Evolutionary conservation across 352 stramenopile species (phyloP), one percentile per base, ranked within the genome.

Genomic region (Globisporangium acanthophoron): DNA sequence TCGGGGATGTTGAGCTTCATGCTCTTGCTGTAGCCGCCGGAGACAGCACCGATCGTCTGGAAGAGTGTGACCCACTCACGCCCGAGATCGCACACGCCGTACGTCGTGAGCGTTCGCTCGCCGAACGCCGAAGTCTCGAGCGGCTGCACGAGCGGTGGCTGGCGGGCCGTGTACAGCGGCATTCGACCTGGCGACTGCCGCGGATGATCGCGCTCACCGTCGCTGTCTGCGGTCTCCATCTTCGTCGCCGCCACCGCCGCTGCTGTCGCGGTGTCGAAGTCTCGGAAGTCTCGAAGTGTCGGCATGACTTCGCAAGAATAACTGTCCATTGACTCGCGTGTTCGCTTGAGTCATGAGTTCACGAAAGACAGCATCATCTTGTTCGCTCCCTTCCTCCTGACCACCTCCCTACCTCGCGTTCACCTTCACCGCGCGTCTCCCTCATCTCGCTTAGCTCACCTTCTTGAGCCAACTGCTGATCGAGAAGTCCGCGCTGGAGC

Each of bases 31-130:
- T 71, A 65, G 18, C 61, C 54, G 11, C 55, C 56, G n/a, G 35
- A 71, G 12, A 47, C 51, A 9, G 54, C 62, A n/a, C 64, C 61
- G n/a, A 88, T 73, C 9, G 60, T 69, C 50, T 81, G 73, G 50
- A 86, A 86, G 3, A 88, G 46, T 12, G 69, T 66, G 3, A 88
- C 67, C 78, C 78, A 88, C 61, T 88, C 78, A 44, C 77, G 66
- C 0, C 71, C 78, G 9, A 88, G 64, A 50, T 88, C 76, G 11
- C 61, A 52, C 8, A 76, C 52, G 8, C 67, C 68, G 15, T 68
- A 73, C 21, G 60, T 60, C 5, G 31, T 40, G 29, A 54, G 59
- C 0, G 66, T 78, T 41, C 52, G 67, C 33, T 76, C 66, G 0
- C 64, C 61, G 37, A 88, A 85, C 8, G 43, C 11, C 15, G 78